Conservation (phyloP, 2,329 filamentous ascomycete species). For the Colletotrichum costaricense region DNA sequence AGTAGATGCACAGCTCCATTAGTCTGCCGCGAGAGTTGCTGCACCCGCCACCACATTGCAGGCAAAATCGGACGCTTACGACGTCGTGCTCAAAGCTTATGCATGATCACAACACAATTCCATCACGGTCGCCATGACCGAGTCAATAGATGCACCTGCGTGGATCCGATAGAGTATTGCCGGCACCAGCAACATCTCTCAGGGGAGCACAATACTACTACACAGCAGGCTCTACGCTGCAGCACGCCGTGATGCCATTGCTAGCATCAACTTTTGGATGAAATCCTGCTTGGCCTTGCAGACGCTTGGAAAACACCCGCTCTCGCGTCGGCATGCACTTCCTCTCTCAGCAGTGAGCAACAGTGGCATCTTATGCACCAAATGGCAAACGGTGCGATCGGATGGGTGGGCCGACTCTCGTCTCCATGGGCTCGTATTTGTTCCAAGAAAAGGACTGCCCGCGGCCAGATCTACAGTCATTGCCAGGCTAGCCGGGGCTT, state of each 20-base stretch:
- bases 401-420: conserved; percentile 23
- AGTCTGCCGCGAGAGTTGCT: background rate
- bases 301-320: background rate
- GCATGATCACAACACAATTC: background rate
- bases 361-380: background rate
- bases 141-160: background rate
- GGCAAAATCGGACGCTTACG: background rate
- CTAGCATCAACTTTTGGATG: background rate
- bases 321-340: background rate
- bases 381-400: conserved; percentile 9
- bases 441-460: conserved; percentile 34
- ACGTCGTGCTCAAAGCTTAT: background rate
- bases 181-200: background rate
- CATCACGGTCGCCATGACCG: background rate
- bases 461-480: conserved; percentile 25
- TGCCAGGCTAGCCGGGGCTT: background rate
- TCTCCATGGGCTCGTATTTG: conserved; percentile 30
- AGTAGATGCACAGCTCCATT: background rate
- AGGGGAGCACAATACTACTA: background rate
- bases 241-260: background rate
- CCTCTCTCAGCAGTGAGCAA: background rate
- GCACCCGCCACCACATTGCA: background rate
- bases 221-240: background rate
- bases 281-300: background rate
- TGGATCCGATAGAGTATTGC: background rate